A percentile compares a stretch with the other conserved stretches of the same genome.
These are phyloP conservation scores for Chlamydomonas reinhardtii DNA, from an alignment of 163 green algal species.

Conservation along the genomic window DNA sequence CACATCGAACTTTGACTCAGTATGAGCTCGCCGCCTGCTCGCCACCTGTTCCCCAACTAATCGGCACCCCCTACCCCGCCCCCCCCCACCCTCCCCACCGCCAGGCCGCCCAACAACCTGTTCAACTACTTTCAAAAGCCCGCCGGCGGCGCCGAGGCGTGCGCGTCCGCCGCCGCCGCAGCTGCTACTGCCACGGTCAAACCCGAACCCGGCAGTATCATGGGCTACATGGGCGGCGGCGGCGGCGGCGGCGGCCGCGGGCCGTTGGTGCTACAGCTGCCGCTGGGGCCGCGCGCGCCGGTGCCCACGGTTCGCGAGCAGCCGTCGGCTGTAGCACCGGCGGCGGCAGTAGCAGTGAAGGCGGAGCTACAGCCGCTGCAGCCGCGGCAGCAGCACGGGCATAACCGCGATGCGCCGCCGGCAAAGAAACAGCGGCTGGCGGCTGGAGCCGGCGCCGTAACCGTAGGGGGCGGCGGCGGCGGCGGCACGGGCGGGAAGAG, in stretches of 20 bases:
- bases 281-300: background rate
- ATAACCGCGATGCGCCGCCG: background rate
- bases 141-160: background rate
- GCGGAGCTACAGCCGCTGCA: background rate
- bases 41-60: too few relatives aligned
- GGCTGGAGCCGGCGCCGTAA: background rate
- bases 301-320: background rate
- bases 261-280: conserved; percentile 13
- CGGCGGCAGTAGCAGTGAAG: background rate
- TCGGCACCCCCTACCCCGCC: too few relatives aligned
- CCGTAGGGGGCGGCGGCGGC: background rate
- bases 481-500: too few relatives aligned
- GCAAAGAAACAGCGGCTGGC: conserved; percentile 9
- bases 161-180: background rate
- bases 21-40: too few relatives aligned
- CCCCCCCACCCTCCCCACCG: background rate
- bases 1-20: too few relatives aligned
- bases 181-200: background rate
- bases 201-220: background rate
- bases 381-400: background rate
- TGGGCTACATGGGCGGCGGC: too few relatives aligned
- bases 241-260: too few relatives aligned
- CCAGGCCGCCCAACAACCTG: conserved; percentile 63
- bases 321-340: background rate
- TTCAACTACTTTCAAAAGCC: conserved; percentile 69